Evolutionary conservation across 192 early-diverging fungal genomes (phyloP).

Genomic region (Endogone sp.): DNA sequence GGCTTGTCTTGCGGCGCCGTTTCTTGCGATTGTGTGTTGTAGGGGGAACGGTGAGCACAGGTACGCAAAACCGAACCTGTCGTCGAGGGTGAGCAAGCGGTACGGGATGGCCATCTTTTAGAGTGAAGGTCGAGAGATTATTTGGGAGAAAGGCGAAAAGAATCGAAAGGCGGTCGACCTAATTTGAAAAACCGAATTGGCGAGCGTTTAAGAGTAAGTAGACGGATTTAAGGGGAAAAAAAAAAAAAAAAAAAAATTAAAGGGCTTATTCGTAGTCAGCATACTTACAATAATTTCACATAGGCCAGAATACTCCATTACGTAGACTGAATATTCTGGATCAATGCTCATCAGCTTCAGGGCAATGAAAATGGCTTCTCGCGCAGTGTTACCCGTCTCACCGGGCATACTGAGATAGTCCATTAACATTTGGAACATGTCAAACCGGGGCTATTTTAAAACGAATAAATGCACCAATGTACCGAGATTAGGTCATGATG

Average conservation of each 20-base stretch:
- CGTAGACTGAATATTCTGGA: conserved; percentile 35
- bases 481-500: too few relatives aligned
- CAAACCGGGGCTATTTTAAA: conserved; percentile 26
- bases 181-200: neutral
- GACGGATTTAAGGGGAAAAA: too few relatives aligned
- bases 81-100: conserved; percentile 21
- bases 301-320: conserved; percentile 33
- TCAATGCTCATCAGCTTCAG: conserved; percentile 27
- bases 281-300: conserved; percentile 34
- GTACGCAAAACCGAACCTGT: conserved; percentile 25
- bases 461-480: neutral
- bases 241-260: too few relatives aligned
- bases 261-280: too few relatives aligned
- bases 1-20: conserved; percentile 28
- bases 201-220: neutral
- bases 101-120: conserved; percentile 20
- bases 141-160: conserved; percentile 29
- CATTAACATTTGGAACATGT: conserved; percentile 32
- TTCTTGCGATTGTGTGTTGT: conserved; percentile 25
- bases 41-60: conserved; percentile 26
- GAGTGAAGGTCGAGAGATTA: conserved; percentile 26
- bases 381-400: conserved; percentile 36
- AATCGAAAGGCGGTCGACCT: conserved; percentile 28
- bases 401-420: conserved; percentile 38
- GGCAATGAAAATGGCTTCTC: conserved; percentile 35